Evolutionary conservation across 1,284 basidiomycete species (phyloP).

Genomic region (Papiliotrema laurentii): DNA sequence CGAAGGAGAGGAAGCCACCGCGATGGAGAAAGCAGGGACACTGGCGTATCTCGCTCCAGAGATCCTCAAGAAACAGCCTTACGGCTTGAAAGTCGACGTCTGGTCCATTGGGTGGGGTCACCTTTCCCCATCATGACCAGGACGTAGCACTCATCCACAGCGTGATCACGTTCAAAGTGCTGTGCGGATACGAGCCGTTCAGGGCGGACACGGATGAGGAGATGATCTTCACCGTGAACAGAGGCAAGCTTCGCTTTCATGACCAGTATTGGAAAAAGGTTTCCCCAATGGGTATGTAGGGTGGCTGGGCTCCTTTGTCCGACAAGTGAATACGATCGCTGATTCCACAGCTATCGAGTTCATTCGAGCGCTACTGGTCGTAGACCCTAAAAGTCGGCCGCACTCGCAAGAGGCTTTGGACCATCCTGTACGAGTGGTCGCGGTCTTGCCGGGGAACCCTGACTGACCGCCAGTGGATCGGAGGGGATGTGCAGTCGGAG

Average conservation of each 20-base stretch:
- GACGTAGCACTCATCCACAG: constrained; percentile 48
- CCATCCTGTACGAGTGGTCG: constrained; percentile 52
- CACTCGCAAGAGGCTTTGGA: constrained; percentile 69
- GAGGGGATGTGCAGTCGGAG: not conserved
- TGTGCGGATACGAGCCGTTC: constrained; percentile 93
- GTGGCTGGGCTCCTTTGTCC: not conserved
- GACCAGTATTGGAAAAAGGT: constrained; percentile 92
- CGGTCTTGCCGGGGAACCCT: not conserved
- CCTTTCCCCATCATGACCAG: not conserved
- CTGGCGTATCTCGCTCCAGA: constrained; percentile 95
- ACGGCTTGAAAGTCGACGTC: constrained; percentile 87
- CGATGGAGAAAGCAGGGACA: constrained; percentile 78
- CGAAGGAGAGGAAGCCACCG: constrained; percentile 67
- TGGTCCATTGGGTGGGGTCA: constrained; percentile 84
- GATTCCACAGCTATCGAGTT: constrained; percentile 69
- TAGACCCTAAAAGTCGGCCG: constrained; percentile 67
- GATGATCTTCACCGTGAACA: constrained; percentile 74
- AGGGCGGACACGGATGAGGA: constrained; percentile 72
- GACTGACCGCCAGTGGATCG: not conserved
- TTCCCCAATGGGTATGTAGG: constrained; percentile 58
- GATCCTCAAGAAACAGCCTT: constrained; percentile 73
- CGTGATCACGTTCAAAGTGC: constrained; percentile 85
- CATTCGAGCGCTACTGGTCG: constrained; percentile 66
- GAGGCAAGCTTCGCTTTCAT: constrained; percentile 82
- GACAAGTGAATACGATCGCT: not conserved